These are phyloP conservation scores for Biscogniauxia sp. DNA, from an alignment of 2,329 filamentous ascomycete species.

Conservation along the genomic window DNA sequence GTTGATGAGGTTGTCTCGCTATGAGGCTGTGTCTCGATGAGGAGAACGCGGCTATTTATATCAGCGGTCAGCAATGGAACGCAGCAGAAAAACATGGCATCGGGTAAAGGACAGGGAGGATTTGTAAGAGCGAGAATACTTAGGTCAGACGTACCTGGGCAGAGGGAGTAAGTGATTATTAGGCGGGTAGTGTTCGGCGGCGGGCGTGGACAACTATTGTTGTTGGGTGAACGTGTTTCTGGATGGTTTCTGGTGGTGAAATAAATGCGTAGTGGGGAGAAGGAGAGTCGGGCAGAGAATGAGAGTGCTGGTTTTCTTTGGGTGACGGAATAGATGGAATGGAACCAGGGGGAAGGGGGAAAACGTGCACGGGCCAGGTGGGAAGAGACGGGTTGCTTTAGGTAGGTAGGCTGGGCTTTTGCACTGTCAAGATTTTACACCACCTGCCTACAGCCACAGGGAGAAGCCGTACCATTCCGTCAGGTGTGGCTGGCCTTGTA, in stretches of 20 bases:
- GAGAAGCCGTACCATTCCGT: no score
- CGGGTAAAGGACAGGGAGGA: slow-evolving; percentile 6
- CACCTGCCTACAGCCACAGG: no score
- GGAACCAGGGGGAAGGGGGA: slow-evolving; percentile 1
- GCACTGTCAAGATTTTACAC: no score
- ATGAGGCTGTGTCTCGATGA: slow-evolving; percentile 12
- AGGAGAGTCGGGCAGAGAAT: slow-evolving; percentile 19
- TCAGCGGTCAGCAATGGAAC: slow-evolving; percentile 27
- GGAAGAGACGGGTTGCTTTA: no score
- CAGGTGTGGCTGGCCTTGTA: no score
- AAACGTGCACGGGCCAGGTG: neutral
- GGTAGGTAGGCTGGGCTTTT: neutral
- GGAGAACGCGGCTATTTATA: slow-evolving; percentile 25
- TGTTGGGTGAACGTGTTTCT: slow-evolving; percentile 7
- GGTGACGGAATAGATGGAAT: slow-evolving; percentile 23
- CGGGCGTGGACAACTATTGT: neutral
- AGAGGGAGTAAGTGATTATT: slow-evolving; percentile 4
- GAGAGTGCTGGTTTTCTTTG: slow-evolving; percentile 16
- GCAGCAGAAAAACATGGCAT: slow-evolving; percentile 24
- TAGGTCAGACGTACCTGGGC: slow-evolving; percentile 11
- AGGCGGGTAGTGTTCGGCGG: neutral
- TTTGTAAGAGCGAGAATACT: slow-evolving; percentile 9
- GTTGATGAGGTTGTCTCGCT: slow-evolving; percentile 14
- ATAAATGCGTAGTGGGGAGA: slow-evolving; percentile 21
- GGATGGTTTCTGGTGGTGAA: neutral